Evolutionary conservation across 495 filamentous ascomycete species (phyloP).

Genomic region (Pyrenopolyporus hunteri): DNA sequence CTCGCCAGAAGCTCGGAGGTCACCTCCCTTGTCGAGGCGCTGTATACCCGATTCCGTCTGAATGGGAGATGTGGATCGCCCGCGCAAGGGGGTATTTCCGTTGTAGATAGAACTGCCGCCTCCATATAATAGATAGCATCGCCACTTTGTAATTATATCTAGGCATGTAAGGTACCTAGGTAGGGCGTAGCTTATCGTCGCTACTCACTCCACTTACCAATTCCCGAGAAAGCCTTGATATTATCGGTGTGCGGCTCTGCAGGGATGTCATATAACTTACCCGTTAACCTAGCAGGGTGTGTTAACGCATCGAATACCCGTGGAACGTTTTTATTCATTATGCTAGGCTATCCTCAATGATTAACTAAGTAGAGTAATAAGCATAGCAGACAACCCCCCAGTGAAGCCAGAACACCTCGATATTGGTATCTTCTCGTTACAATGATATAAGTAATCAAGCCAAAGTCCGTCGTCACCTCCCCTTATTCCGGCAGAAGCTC

Average conservation of each 20-base stretch:
- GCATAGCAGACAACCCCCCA: background rate
- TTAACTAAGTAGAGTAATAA: background rate
- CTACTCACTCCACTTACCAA: too few relatives aligned
- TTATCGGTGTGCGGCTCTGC: too few relatives aligned
- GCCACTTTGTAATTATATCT: background rate
- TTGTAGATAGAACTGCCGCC: background rate
- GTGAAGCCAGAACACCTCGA: background rate
- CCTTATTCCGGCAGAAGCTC: background rate
- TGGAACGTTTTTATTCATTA: background rate
- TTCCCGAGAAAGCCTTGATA: too few relatives aligned
- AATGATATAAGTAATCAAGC: background rate
- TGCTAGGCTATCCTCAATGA: background rate
- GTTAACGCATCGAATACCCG: too few relatives aligned
- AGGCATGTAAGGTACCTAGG: too few relatives aligned
- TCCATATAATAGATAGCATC: background rate
- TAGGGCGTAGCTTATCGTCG: too few relatives aligned
- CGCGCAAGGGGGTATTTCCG: background rate
- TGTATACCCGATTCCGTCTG: too few relatives aligned
- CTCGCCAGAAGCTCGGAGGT: too few relatives aligned
- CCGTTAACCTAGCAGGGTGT: too few relatives aligned
- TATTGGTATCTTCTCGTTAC: background rate
- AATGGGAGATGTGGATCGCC: too few relatives aligned
- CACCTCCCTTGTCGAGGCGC: too few relatives aligned
- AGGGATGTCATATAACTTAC: too few relatives aligned
- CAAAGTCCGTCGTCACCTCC: background rate